Percentiles rank a stretch among this genome's conserved stretches.
phyloP scores from a whole-genome alignment of 805 yeast genomes.

The Lipomyces japonicus region DNA sequence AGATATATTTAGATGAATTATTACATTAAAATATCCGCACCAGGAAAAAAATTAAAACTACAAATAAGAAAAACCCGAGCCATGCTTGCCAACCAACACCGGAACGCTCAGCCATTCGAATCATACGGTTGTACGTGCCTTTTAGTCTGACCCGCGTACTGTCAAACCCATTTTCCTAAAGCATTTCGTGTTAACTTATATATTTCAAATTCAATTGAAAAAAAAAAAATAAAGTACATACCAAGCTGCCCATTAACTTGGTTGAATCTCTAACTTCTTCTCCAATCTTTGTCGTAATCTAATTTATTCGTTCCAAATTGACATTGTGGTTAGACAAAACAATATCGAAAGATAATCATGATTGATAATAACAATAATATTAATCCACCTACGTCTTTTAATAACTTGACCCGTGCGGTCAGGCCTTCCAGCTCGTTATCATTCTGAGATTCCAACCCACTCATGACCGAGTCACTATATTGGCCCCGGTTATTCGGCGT shows the following conservation, averaged over 20 bases:
- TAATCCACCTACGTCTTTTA: conserved; percentile 45
- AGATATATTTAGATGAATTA: too few relatives aligned
- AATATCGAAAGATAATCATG: background rate
- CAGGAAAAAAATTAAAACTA: conserved; percentile 50
- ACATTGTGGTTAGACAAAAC: background rate
- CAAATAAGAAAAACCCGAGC: conserved; percentile 47
- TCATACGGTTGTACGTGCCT: conserved; percentile 54
- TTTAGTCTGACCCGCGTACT: conserved; percentile 47
- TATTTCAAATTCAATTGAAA: too few relatives aligned
- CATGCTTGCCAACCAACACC: conserved; percentile 64
- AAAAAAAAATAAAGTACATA: conserved; percentile 12
- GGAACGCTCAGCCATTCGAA: conserved; percentile 58
- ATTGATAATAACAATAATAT: background rate
- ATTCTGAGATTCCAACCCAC: conserved; percentile 63
- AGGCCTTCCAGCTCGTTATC: conserved; percentile 56
- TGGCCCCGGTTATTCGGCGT: conserved; percentile 33
- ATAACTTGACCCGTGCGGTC: conserved; percentile 50
- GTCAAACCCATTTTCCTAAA: conserved; percentile 45
- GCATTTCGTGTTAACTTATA: background rate
- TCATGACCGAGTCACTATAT: conserved; percentile 51
- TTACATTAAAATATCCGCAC: conserved; percentile 42
- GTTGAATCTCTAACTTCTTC: conserved; percentile 58
- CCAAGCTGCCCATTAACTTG: conserved; percentile 44
- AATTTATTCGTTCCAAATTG: background rate
- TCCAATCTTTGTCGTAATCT: conserved; percentile 56